Base-by-base conservation (phyloP, 2,329 filamentous ascomycete species). In the Hymenotorrendiella dingleyae region DNA sequence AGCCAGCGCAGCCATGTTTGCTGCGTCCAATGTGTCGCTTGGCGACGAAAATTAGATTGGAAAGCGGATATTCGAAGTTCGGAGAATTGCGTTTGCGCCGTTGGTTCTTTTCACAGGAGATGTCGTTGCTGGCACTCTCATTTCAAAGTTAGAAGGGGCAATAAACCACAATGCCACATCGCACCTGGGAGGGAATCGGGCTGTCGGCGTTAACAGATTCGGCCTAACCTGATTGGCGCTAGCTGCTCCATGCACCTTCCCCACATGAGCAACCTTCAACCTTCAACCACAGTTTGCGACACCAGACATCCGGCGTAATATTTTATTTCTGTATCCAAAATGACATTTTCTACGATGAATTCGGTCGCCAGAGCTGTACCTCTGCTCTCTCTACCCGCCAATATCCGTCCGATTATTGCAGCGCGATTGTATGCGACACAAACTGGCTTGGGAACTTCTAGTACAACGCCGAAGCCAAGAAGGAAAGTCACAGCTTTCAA, bases 401-500 rank as follows among this genome's bases (percentile, higher is more conserved):
- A 56, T n/a, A 49, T 68, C 38, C 64, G 65, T 44, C 62, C 64
- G 27, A 51, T 68, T 29, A 45, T 69, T 32, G 50, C 63, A 24
- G 62, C 64, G 48, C 72, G 78, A 57, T 61, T 65, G 38, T 84
- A 82, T 66, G 75, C 81, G 47, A 81, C 78, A 2, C 33, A 82
- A 37, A 74, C 68, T 46, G 67, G 67, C 46, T 54, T 71, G 48
- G 47, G 62, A 42, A 53, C 61, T 16, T 56, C 57, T 12, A 57
- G 45, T 39, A 47, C 62, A 24, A 46, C 57, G 27, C 48, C 55
- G 39, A 48, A 55, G 17, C 62, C 80, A 20, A 76, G 73, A 50
- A 75, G 86, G 41, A 81, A 76, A 57, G 80, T 96, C 20, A 95
- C 89, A 0, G 77, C 91, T 0, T 82, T 90, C 57, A 93, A 88